These are phyloP conservation scores for Cucurbitaria berberidis DNA, from an alignment of 2,329 filamentous ascomycete genomes.

Conservation along the genomic window DNA sequence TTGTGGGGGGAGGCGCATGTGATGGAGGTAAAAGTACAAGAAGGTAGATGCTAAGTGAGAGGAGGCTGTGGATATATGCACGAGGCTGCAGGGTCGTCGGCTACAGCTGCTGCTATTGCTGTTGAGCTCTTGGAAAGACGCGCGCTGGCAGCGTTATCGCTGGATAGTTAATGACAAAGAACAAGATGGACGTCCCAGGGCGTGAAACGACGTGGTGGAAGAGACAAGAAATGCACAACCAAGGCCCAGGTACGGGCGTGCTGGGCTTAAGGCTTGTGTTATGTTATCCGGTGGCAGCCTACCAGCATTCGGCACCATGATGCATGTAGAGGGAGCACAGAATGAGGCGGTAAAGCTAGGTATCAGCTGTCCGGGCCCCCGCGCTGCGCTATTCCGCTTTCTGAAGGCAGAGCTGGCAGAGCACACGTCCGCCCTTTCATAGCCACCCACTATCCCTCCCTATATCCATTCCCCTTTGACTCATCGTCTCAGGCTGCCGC, in stretches of 20 bases:
- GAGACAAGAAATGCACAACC: not conserved
- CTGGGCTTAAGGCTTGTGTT: constrained; percentile 27
- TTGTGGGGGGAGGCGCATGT: constrained; percentile 14
- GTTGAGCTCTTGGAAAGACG: constrained; percentile 1
- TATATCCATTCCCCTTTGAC: constrained; percentile 8
- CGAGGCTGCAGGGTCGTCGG: constrained; percentile 15
- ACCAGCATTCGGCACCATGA: constrained; percentile 23
- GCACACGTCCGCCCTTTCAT: constrained; percentile 19
- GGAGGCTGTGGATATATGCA: constrained; percentile 10
- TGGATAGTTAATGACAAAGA: not conserved
- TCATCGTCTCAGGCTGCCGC: constrained; percentile 18
- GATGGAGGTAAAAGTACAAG: constrained; percentile 8
- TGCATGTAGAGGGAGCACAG: constrained; percentile 12
- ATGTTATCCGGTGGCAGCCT: constrained; percentile 26
- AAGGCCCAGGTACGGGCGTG: constrained; percentile 22
- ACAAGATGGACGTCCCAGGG: not conserved
- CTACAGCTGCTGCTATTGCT: constrained; percentile 13
- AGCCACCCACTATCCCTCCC: not conserved
- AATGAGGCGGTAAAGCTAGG: constrained; percentile 36
- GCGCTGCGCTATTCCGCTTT: constrained; percentile 20
- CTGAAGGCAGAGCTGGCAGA: constrained; percentile 5
- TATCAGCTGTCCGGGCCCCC: constrained; percentile 21
- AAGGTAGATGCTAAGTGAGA: constrained; percentile 1
- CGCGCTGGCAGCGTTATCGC: constrained; percentile 4
- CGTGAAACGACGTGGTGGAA: not conserved